These are phyloP conservation scores for Kurtzmaniella quercitrusa DNA, from an alignment of 1,139 yeast species.

Conservation along the genomic window DNA sequence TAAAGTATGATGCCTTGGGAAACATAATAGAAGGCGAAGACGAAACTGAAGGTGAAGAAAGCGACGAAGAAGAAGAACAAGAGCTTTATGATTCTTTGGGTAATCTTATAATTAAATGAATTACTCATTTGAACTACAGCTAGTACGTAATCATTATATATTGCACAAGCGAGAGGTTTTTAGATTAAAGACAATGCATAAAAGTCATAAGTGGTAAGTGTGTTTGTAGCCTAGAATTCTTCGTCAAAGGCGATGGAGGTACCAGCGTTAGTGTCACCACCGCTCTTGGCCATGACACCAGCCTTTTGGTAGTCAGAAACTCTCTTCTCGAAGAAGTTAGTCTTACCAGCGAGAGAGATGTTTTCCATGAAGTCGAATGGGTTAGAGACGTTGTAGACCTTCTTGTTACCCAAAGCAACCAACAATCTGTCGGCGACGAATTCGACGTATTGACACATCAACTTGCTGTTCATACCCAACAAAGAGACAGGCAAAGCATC, in stretches of 20 bases:
- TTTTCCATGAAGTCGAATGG: constrained; percentile 99
- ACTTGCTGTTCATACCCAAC: constrained; percentile 86
- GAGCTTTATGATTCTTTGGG: constrained; percentile 7
- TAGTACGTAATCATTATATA: neutral
- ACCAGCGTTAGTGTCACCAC: constrained; percentile 24
- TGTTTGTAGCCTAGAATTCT: constrained; percentile 31
- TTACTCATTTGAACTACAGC: neutral
- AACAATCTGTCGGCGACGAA: constrained; percentile 94
- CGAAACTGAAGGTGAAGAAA: constrained; percentile 9
- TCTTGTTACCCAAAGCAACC: constrained; percentile 84
- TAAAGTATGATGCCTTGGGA: constrained; percentile 1
- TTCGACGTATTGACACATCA: constrained; percentile 97
- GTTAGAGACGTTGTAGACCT: constrained; percentile 80
- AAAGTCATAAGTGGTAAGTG: neutral
- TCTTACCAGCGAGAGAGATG: constrained; percentile 95
- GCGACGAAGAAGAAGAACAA: constrained; percentile 7
- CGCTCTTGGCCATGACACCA: constrained; percentile 78
- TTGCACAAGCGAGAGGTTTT: neutral
- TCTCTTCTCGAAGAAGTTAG: constrained; percentile 98
- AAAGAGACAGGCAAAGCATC: constrained; percentile 90
- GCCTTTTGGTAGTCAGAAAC: constrained; percentile 99
- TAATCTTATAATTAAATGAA: constrained; percentile 5
- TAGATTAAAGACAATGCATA: neutral
- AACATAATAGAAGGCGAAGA: constrained; percentile 6
- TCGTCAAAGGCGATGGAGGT: constrained; percentile 44